Base-by-base conservation (phyloP, 2,329 filamentous ascomycete species). In the Byssothecium circinans region DNA sequence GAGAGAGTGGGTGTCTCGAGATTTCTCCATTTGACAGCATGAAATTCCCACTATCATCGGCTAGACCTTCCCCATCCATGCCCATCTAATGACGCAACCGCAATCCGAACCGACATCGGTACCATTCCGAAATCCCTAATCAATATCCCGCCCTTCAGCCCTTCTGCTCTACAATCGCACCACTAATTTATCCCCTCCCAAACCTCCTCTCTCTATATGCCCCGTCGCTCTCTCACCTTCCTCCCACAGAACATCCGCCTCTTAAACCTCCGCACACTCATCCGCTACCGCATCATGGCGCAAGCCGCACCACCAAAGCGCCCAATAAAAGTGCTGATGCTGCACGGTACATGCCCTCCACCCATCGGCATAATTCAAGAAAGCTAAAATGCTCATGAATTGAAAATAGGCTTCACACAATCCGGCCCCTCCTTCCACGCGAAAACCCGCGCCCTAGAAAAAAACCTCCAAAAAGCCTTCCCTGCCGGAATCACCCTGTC, bases 401-500 rank as follows among this genome's bases (percentile, higher is more conserved):
- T 7, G 22, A 4, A 22, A 36, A 7, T 22, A 43, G 41, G 92
- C 71, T 96, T 85, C 81, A 96, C 92, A 7, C 92, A 97, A 78
- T 95, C 89, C 22, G 91, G 91, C 3, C 73, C 85, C 3, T 78
- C 91, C 54, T 96, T 96, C 81, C 86, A 84, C 68, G 82, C 86
- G 70, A 96, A 96, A 76, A 95, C 89, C 37, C 88, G 90, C 69
- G 89, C 89, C 10, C 78, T 96, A 1, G 84, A 91, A 61, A 96
- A 96, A 71, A 77, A 86, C 44, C 81, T 96, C 47, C 71, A 77
- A 51, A 96, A 95, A 66, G 75, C 83, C 22, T 87, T 96, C 54
- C 80, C 83, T 8, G 72, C 71, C 1, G 75, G 74, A 23, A 62
- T 76, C n/a, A 61, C 74, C 15, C 60, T 77, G 68, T 44, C 79